These are phyloP conservation scores for Saposhnikovia divaricata DNA, from an alignment of 129 eudicot genomes.

Conservation along the genomic window DNA sequence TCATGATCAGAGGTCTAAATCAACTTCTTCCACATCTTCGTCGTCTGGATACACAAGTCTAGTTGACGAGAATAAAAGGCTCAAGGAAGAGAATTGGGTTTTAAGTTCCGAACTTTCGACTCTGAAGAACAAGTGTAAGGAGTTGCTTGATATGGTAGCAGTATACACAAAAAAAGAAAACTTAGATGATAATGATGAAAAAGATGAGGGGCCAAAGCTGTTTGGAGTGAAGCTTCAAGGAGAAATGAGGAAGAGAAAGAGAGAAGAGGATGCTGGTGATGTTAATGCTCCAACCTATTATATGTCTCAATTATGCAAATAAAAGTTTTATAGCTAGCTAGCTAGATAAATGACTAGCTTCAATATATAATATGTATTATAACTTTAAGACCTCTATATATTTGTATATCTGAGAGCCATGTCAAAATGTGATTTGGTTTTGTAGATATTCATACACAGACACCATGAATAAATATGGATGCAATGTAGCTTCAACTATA, in stretches of 20 bases:
- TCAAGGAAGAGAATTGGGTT: constrained; percentile 54
- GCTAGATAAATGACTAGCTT: neutral
- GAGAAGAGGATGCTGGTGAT: constrained; percentile 34
- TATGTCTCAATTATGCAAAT: constrained; percentile 53
- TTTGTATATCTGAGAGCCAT: neutral
- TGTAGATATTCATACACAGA: neutral
- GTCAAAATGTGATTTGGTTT: neutral
- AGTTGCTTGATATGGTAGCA: constrained; percentile 63
- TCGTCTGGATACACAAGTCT: constrained; percentile 51
- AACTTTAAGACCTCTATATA: neutral
- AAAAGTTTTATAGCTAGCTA: neutral
- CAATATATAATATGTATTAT: neutral
- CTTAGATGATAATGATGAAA: constrained; percentile 1
- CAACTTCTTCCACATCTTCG: constrained; percentile 49
- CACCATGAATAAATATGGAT: neutral
- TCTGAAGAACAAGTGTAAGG: constrained; percentile 66
- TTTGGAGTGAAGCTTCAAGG: constrained; percentile 69
- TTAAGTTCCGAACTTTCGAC: constrained; percentile 48
- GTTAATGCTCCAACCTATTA: constrained; percentile 36
- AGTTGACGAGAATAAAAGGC: constrained; percentile 63
- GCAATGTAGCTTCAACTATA: neutral
- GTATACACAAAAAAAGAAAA: constrained; percentile 14
- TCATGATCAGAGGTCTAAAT: constrained; percentile 1
- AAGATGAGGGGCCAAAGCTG: constrained; percentile 51
- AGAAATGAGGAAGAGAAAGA: constrained; percentile 38